Base-by-base conservation (phyloP, 768 basidiomycete species). In the Boletus edulis region DNA sequence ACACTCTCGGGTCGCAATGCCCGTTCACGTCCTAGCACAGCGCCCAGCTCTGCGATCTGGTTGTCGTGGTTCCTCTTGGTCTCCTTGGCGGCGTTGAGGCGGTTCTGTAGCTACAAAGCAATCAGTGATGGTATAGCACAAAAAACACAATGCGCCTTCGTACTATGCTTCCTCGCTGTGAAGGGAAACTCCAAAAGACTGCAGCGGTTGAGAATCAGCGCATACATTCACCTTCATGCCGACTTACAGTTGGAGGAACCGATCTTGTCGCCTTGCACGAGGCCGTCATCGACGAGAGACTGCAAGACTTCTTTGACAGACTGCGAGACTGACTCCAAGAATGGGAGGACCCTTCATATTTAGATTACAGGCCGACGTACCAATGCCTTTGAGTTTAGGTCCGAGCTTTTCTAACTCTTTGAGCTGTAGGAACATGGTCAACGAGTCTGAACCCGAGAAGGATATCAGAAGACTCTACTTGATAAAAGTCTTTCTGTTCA, bases 111-210 rank as follows among this genome's bases (percentile, higher is more conserved):
- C 88, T 87, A 61, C 20, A n/a, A 39, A 22, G 40, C 13, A 34
- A 41, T 53, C 55, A 55, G 49, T 32, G 44, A 9, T 20, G 24
- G 60, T 4, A 22, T 41, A 2, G 11, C 34, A 32, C 38, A 15
- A 41, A 32, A 9, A 51, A 46, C 34, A 3, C 29, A 7, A 34
- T 3, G 12, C n/a, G 18, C 22, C 24, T 45, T 39, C 67, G 27
- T 65, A 94, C 94, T 63, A 85, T 78, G 9, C 87, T 82, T 5
- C 94, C 93, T 44, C 84, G 82, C 55, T 94, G 91, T 1, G 91
- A 94, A 15, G 94, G 94, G 68, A 97, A 96, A 64, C 91, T 91
- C 94, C 94, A 97, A 70, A 91, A 96, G 73, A 95, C 94, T 95
- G 20, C 34, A 34, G 18, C 15, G 18, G 2, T 44, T 45, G 41